phyloP scores from a whole-genome alignment of 768 basidiomycete species.

The Calvatia gigantea region DNA sequence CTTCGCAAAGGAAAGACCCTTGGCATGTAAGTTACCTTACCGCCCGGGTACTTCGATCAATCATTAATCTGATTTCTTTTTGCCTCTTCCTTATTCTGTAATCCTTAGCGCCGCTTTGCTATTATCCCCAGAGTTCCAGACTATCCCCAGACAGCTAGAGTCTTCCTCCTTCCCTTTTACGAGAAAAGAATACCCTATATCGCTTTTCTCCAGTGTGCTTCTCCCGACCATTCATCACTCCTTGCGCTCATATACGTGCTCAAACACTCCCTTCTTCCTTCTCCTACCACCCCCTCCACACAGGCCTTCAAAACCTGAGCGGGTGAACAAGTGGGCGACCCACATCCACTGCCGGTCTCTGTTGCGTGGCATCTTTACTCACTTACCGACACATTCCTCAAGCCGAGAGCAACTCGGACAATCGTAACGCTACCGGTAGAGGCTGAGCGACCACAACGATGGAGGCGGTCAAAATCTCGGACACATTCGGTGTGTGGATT shows the following conservation, averaged over 20 bases:
- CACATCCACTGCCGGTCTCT: not conserved
- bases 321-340: not conserved
- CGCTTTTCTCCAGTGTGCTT: conserved; percentile 13
- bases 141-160: not conserved
- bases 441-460: not conserved
- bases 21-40: too few relatives aligned
- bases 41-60: too few relatives aligned
- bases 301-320: not conserved
- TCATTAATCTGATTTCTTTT: not conserved
- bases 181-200: not conserved
- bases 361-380: too few relatives aligned
- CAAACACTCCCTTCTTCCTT: not conserved
- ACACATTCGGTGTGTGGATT: conserved; percentile 29
- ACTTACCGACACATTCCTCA: too few relatives aligned
- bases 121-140: too few relatives aligned
- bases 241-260: conserved; percentile 7
- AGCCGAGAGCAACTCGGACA: too few relatives aligned
- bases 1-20: too few relatives aligned
- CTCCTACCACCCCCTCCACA: not conserved
- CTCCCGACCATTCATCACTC: conserved; percentile 9
- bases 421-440: not conserved
- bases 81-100: too few relatives aligned
- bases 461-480: conserved; percentile 11
- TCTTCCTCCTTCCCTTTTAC: not conserved
- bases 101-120: too few relatives aligned